Conservation (phyloP, 371 early-diverging fungal species). For the Mortierella sp. region DNA sequence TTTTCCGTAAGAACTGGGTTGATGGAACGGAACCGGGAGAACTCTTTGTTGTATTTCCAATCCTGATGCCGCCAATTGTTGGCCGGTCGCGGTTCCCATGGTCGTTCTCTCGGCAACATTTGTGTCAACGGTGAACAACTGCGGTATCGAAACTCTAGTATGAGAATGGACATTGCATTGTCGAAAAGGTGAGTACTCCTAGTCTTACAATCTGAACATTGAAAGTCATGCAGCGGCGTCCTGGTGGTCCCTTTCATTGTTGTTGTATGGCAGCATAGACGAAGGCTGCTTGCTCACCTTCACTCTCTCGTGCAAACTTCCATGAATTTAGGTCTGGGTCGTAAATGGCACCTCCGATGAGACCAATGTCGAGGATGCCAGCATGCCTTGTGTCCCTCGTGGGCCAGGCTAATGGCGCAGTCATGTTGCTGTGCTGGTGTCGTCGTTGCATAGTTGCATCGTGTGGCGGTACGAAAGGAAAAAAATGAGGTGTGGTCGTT, state of each 20-base stretch:
- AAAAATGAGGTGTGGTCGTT: neutral
- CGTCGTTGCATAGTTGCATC: conserved; percentile 45
- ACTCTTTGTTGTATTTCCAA: neutral
- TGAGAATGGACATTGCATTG: no score
- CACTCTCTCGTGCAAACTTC: conserved; percentile 21
- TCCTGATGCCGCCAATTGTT: conserved; percentile 13
- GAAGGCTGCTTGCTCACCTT: conserved; percentile 20
- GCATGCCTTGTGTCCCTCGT: conserved; percentile 8
- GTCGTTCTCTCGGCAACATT: conserved; percentile 41
- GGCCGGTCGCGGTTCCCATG: conserved; percentile 29
- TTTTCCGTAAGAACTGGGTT: neutral
- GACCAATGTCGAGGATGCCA: conserved; percentile 41
- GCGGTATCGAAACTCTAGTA: conserved; percentile 27
- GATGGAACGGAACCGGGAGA: neutral
- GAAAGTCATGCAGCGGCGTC: no score
- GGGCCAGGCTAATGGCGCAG: conserved; percentile 45
- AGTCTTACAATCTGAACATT: no score
- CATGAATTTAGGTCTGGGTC: conserved; percentile 14
- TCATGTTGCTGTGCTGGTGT: conserved; percentile 31
- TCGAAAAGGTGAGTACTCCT: no score
- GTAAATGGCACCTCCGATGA: conserved; percentile 37
- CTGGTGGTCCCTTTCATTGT: no score
- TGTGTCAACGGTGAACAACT: conserved; percentile 28
- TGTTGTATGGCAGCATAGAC: no score
- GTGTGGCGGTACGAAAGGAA: conserved; percentile 4